These are phyloP conservation scores for Claviceps sp. DNA, from an alignment of 2,329 filamentous ascomycete species.

Conservation along the genomic window DNA sequence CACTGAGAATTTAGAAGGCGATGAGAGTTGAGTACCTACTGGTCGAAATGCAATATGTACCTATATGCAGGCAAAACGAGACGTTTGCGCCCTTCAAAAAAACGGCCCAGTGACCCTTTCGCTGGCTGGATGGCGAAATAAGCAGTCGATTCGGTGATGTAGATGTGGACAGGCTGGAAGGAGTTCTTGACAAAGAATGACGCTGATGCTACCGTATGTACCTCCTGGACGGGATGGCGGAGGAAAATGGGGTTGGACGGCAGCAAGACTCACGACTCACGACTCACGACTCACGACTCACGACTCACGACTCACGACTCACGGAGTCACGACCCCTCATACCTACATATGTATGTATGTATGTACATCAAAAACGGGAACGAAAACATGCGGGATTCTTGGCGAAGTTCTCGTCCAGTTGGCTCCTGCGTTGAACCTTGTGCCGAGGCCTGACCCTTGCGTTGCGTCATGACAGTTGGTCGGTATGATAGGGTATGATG, in stretches of 20 bases:
- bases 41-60: not conserved
- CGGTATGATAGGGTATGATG: not conserved
- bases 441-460: not conserved
- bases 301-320: not conserved
- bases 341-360: too few relatives aligned
- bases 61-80: not conserved
- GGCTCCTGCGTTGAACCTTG: not conserved
- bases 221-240: not conserved
- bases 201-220: not conserved
- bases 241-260: not conserved
- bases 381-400: conserved; percentile 2
- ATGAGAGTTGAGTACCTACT: not conserved
- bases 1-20: not conserved
- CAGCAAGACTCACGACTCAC: not conserved
- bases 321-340: not conserved
- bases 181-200: not conserved
- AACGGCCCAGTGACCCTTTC: not conserved
- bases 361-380: not conserved
- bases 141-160: not conserved
- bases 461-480: conserved; percentile 1
- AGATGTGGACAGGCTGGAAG: not conserved
- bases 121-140: not conserved
- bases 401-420: not conserved
- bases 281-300: not conserved
- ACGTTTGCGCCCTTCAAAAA: not conserved